Evolutionary conservation across 768 basidiomycete genomes (phyloP).

Genomic region (Coprinopsis sp.): DNA sequence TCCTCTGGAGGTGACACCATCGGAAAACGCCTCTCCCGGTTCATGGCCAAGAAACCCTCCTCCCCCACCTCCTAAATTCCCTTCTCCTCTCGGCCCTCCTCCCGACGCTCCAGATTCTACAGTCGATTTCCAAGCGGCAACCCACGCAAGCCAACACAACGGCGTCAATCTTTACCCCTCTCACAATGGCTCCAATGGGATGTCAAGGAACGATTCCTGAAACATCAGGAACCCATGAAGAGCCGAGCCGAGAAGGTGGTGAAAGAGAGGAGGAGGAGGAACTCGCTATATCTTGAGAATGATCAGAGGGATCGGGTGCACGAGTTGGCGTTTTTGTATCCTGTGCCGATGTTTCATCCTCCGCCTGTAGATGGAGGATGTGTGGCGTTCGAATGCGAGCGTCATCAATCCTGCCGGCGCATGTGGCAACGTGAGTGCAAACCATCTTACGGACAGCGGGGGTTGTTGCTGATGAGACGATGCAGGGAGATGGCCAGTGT

Average conservation of each 20-base stretch:
- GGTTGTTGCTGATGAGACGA: not conserved
- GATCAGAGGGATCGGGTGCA: conserved; percentile 2
- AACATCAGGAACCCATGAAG: conserved; percentile 11
- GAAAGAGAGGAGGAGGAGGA: conserved; percentile 20
- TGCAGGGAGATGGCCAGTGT: not conserved
- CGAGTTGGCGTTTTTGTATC: conserved; percentile 32
- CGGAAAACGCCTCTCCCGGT: conserved; percentile 36
- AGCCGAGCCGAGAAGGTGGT: conserved; percentile 7
- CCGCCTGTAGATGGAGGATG: conserved; percentile 16
- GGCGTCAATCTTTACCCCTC: conserved; percentile 33
- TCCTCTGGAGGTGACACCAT: conserved; percentile 42
- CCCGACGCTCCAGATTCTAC: conserved; percentile 28
- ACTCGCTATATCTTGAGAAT: conserved; percentile 14
- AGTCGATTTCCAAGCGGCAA: conserved; percentile 44
- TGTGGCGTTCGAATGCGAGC: conserved; percentile 13
- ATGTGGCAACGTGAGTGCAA: conserved; percentile 10
- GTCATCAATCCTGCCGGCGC: conserved; percentile 15
- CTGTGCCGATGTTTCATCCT: conserved; percentile 32
- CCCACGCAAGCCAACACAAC: conserved; percentile 56
- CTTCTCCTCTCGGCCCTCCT: conserved; percentile 26
- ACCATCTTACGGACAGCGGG: not conserved
- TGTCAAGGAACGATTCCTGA: conserved; percentile 18
- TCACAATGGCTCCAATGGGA: conserved; percentile 15
- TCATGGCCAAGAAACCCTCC: conserved; percentile 12
- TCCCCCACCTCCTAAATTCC: conserved; percentile 15